Evolutionary conservation across 2,329 filamentous ascomycete genomes (phyloP).

Genomic region (Chrysosphaeria jannelii): DNA sequence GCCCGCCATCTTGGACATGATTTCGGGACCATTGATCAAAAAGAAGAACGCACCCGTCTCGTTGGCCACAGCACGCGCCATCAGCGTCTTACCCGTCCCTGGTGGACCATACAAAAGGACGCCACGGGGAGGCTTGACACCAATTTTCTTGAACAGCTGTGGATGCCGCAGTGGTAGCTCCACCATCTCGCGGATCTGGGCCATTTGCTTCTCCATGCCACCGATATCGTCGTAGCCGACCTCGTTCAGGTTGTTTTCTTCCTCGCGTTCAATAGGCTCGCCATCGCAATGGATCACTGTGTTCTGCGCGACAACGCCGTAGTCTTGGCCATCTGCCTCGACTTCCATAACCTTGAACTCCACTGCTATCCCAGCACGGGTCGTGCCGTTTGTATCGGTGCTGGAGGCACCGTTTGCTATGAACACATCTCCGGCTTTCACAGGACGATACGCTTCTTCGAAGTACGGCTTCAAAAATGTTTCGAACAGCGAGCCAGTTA

Average conservation of each 20-base stretch:
- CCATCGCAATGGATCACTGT: constrained; percentile 98
- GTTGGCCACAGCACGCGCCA: constrained; percentile 95
- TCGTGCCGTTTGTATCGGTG: too few species aligned
- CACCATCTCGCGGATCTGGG: constrained; percentile 94
- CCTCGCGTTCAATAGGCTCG: constrained; percentile 82
- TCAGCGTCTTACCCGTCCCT: constrained; percentile 96
- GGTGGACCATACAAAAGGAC: constrained; percentile 90
- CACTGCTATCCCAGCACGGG: constrained; percentile 94
- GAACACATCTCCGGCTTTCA: constrained; percentile 92
- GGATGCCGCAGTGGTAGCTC: constrained; percentile 90
- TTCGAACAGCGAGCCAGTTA: constrained; percentile 93
- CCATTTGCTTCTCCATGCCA: constrained; percentile 98
- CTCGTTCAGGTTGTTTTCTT: constrained; percentile 97
- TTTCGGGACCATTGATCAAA: constrained; percentile 95
- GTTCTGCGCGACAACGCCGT: constrained; percentile 94
- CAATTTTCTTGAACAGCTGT: constrained; percentile 98
- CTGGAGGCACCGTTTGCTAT: too few species aligned
- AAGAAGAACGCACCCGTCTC: constrained; percentile 99
- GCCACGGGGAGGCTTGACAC: constrained; percentile 96
- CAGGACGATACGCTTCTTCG: constrained; percentile 91
- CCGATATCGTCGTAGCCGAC: constrained; percentile 98
- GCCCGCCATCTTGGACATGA: constrained; percentile 99
- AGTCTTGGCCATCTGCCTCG: constrained; percentile 93
- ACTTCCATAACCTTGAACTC: constrained; percentile 94
- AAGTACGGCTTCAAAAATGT: constrained; percentile 99